Conservation (phyloP, 257 asterid genomes). For the Penstemon barbatus region DNA sequence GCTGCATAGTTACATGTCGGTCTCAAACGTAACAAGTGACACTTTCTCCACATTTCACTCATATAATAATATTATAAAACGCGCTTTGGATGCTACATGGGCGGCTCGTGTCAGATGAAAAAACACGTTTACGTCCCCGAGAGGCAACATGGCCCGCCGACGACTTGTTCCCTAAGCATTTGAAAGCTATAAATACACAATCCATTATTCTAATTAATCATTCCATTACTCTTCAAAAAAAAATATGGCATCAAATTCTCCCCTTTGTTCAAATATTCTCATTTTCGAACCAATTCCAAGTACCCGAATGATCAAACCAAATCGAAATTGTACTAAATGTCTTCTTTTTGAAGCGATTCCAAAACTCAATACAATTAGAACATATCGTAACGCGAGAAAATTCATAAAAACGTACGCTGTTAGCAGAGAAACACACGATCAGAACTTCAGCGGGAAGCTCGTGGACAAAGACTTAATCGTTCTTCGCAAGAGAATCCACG, state of each 20-base stretch:
- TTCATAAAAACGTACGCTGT: constrained; percentile 18
- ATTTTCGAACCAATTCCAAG: background rate
- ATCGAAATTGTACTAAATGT: background rate
- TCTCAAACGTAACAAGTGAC: too few species aligned
- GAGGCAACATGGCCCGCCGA: too few species aligned
- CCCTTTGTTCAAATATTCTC: constrained; percentile 2
- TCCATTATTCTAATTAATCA: too few species aligned
- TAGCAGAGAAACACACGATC: constrained; percentile 32
- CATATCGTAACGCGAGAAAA: background rate
- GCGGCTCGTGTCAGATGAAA: too few species aligned
- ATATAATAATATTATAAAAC: too few species aligned
- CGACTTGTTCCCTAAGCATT: too few species aligned
- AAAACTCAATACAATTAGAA: background rate
- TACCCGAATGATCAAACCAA: background rate
- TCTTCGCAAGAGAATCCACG: constrained; percentile 61
- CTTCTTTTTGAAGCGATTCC: background rate
- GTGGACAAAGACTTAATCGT: constrained; percentile 56
- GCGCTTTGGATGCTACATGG: too few species aligned
- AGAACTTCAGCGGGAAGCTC: constrained; percentile 35
- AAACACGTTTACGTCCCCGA: too few species aligned
- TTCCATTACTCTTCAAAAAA: background rate
- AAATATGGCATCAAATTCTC: constrained; percentile 32
- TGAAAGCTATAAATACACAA: too few species aligned
- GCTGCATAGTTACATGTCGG: too few species aligned
- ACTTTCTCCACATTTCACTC: too few species aligned